Percentiles rank a stretch among this genome's conserved stretches.
Conservation (phyloP, 2,329 filamentous ascomycete species). For the Alternaria infectoria region DNA sequence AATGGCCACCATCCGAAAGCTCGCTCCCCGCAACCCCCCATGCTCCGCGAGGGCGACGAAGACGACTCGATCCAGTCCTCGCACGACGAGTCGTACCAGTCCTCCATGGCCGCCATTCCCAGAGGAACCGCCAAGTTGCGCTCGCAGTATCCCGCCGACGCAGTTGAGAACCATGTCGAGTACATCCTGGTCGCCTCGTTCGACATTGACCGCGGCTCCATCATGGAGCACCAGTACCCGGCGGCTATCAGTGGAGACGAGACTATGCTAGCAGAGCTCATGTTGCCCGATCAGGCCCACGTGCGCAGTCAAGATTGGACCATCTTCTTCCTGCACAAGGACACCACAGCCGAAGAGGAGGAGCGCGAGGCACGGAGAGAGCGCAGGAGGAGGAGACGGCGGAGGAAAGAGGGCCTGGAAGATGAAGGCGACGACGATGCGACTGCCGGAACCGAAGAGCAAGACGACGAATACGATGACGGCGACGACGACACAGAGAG, state of each 20-base stretch:
- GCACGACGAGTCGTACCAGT: slow-evolving; percentile 33
- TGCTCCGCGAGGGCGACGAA: slow-evolving; percentile 42
- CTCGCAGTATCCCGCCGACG: slow-evolving; percentile 57
- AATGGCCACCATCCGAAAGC: slow-evolving; percentile 42
- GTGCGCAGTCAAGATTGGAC: slow-evolving; percentile 97
- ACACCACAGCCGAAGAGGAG: slow-evolving; percentile 83
- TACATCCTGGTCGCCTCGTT: slow-evolving; percentile 98
- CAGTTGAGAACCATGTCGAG: slow-evolving; percentile 87
- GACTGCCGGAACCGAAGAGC: slow-evolving; percentile 33
- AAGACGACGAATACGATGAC: slow-evolving; percentile 49
- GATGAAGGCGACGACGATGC: slow-evolving; percentile 51
- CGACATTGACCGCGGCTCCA: slow-evolving; percentile 91
- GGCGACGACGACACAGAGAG: slow-evolving; percentile 60
- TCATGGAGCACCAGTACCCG: slow-evolving; percentile 99
- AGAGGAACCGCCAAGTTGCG: slow-evolving; percentile 39
- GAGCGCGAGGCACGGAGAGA: slow-evolving; percentile 64
- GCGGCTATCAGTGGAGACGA: slow-evolving; percentile 95
- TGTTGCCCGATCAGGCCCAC: slow-evolving; percentile 97
- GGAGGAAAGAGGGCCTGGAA: slow-evolving; percentile 50
- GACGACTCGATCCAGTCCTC: slow-evolving; percentile 38
- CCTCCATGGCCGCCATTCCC: slow-evolving; percentile 1
- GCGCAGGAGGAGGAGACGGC: slow-evolving; percentile 59
- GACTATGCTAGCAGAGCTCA: slow-evolving; percentile 96
- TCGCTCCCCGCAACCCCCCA: slow-evolving; percentile 46
- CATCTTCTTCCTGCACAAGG: slow-evolving; percentile 98